phyloP scores from a whole-genome alignment of 352 stramenopile genomes.

The Pythium rishiriense region DNA sequence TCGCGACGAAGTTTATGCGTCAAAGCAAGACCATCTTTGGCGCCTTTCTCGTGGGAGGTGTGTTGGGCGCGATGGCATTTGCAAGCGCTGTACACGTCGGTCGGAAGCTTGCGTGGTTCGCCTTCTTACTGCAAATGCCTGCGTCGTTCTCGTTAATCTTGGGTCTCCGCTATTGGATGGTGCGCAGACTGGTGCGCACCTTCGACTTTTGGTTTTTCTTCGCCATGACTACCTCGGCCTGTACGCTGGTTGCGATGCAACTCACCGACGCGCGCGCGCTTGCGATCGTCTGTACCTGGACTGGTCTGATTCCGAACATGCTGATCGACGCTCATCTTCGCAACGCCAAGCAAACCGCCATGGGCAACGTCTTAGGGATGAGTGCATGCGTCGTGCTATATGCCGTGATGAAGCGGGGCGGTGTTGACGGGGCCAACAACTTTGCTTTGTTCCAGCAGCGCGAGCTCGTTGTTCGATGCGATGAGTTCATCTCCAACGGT shows the following conservation, averaged over 20 bases:
- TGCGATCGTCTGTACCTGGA: neutral
- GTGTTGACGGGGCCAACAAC: neutral
- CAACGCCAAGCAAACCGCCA: too few species aligned
- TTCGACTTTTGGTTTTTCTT: constrained; percentile 25
- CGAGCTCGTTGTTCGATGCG: neutral
- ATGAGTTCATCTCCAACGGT: constrained; percentile 10
- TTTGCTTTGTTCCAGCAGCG: constrained; percentile 1
- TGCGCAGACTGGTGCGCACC: constrained; percentile 6
- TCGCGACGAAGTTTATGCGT: too few species aligned
- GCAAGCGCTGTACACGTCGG: too few species aligned
- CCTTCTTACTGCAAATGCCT: neutral
- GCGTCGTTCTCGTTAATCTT: neutral
- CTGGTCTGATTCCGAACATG: constrained; percentile 6
- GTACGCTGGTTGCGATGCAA: neutral
- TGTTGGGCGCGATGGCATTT: too few species aligned
- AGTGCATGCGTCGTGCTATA: too few species aligned
- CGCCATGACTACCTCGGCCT: neutral
- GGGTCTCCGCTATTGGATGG: constrained; percentile 5
- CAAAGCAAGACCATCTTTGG: too few species aligned
- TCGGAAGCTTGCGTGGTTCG: neutral
- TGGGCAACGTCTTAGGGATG: too few species aligned
- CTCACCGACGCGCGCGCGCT: neutral
- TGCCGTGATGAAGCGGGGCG: too few species aligned
- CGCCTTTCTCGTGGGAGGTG: too few species aligned
- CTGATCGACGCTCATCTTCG: constrained; percentile 9